Percentiles rank a stretch among this genome's conserved stretches.
These are phyloP conservation scores for Penicillium soppii DNA, from an alignment of 495 filamentous ascomycete genomes.

Conservation along the genomic window DNA sequence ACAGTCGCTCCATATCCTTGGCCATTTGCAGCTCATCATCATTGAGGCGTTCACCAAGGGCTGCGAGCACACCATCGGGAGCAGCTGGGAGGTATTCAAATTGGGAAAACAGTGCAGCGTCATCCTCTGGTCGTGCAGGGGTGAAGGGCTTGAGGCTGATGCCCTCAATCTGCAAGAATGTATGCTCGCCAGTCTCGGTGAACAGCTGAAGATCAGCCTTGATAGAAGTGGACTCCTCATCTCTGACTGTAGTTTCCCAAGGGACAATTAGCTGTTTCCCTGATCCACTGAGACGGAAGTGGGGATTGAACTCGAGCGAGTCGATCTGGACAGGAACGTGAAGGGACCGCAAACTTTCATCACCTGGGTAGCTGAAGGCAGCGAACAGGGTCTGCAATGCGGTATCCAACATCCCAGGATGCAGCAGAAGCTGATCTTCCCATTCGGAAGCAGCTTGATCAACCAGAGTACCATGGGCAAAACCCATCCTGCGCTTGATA, in stretches of 20 bases:
- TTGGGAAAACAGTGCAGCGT: background rate
- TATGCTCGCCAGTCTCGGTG: background rate
- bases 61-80: too few species aligned
- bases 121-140: background rate
- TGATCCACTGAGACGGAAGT: too few species aligned
- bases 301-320: too few species aligned
- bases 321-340: background rate
- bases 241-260: too few species aligned
- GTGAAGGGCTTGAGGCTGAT: background rate
- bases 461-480: background rate
- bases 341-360: slow-evolving; percentile 15
- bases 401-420: slow-evolving; percentile 48
- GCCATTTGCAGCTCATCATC: too few species aligned
- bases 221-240: background rate
- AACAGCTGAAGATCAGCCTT: background rate
- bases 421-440: too few species aligned
- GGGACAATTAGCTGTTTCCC: too few species aligned
- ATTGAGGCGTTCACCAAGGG: too few species aligned
- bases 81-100: too few species aligned
- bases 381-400: slow-evolving; percentile 47
- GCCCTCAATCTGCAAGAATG: background rate
- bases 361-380: slow-evolving; percentile 44
- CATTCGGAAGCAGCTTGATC: background rate
- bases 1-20: too few species aligned
- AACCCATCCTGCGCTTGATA: background rate